A percentile compares a stretch with the other conserved stretches of the same genome.
phyloP scores from a whole-genome alignment of 1,284 basidiomycete genomes.

The Sporisorium graminicola region DNA sequence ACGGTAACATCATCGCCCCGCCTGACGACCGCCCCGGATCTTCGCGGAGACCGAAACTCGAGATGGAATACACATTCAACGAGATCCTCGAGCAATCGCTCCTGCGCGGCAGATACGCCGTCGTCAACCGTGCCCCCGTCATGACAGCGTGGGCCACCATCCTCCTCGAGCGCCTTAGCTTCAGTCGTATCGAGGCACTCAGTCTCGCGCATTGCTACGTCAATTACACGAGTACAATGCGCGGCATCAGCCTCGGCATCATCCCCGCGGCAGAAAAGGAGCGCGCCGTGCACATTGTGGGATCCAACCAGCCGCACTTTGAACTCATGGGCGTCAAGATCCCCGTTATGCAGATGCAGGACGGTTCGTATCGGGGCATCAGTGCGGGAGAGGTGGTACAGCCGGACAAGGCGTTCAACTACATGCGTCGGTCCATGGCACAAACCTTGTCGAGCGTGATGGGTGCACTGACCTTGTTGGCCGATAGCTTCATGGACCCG shows the following conservation, averaged over 20 bases:
- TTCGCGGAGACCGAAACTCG: conserved; percentile 13
- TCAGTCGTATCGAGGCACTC: conserved; percentile 86
- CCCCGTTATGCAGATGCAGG: conserved; percentile 81
- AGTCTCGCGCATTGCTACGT: conserved; percentile 92
- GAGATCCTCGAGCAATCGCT: conserved; percentile 47
- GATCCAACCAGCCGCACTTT: conserved; percentile 88
- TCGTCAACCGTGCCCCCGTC: conserved; percentile 90
- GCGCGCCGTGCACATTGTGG: conserved; percentile 73
- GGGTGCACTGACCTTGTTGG: conserved; percentile 63
- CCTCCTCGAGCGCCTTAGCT: conserved; percentile 86
- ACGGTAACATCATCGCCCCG: conserved; percentile 48
- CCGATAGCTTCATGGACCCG: conserved; percentile 59
- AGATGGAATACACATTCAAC: conserved; percentile 55
- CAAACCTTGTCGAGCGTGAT: conserved; percentile 65
- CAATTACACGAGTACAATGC: conserved; percentile 79
- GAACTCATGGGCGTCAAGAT: conserved; percentile 90
- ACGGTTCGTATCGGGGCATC: conserved; percentile 84
- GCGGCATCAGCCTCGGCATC: conserved; percentile 43
- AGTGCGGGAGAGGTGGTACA: conserved; percentile 78
- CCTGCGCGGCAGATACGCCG: conserved; percentile 73
- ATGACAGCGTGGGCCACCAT: conserved; percentile 93
- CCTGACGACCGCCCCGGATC: conserved; percentile 15
- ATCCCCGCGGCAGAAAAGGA: conserved; percentile 33
- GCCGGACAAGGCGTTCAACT: conserved; percentile 74
- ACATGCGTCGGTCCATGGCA: conserved; percentile 60